Conservation (phyloP, 2,329 filamentous ascomycete genomes). For the Elsinoe perseae region DNA sequence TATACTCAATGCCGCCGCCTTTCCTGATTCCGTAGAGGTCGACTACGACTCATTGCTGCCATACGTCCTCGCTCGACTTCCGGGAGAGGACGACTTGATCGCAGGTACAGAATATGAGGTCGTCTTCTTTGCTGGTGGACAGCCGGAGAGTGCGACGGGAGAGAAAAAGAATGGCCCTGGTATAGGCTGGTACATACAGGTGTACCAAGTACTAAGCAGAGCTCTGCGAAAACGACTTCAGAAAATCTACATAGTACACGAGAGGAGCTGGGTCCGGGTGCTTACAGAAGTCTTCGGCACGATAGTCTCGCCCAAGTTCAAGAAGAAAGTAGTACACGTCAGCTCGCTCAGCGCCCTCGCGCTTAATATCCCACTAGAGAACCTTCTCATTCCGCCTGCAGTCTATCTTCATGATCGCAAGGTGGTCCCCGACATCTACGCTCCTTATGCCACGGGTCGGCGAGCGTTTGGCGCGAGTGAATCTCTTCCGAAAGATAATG, state of each 20-base stretch:
- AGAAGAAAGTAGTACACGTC: slow-evolving; percentile 51
- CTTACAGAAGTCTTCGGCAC: slow-evolving; percentile 50
- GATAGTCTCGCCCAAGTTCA: slow-evolving; percentile 50
- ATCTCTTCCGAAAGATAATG: slow-evolving; percentile 40
- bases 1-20: slow-evolving; percentile 50
- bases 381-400: slow-evolving; percentile 46
- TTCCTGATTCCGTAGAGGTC: slow-evolving; percentile 46
- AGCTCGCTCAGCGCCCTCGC: slow-evolving; percentile 44
- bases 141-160: slow-evolving; percentile 36
- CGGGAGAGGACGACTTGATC: slow-evolving; percentile 48
- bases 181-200: slow-evolving; percentile 51
- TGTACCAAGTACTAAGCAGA: slow-evolving; percentile 48
- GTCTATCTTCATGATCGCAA: slow-evolving; percentile 49
- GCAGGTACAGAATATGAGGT: slow-evolving; percentile 49
- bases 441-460: slow-evolving; percentile 38
- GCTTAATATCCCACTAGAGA: slow-evolving; percentile 44
- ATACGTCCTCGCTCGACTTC: slow-evolving; percentile 48
- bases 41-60: slow-evolving; percentile 49
- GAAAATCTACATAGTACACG: slow-evolving; percentile 51
- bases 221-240: slow-evolving; percentile 49
- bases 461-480: slow-evolving; percentile 42
- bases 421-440: slow-evolving; percentile 41
- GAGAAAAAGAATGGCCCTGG: slow-evolving; percentile 43
- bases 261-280: slow-evolving; percentile 50
- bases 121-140: slow-evolving; percentile 51